Percentiles rank a stretch among this genome's conserved stretches.
Conservation (phyloP, 140 eudicot species). For the Stevia rebaudiana region DNA sequence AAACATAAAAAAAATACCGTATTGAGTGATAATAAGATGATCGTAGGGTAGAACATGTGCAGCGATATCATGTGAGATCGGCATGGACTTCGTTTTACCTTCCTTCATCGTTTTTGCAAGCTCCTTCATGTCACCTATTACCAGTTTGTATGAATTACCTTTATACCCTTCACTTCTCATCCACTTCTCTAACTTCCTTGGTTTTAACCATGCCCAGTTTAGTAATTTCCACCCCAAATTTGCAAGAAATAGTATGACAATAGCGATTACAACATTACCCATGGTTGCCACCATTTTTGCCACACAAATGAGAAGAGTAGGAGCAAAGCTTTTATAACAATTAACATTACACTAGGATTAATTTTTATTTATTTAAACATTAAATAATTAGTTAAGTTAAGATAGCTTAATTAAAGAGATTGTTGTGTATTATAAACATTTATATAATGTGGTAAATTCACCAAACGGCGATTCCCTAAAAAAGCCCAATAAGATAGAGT, state of each 20-base stretch:
- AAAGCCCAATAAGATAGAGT: too few relatives aligned
- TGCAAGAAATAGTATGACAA: not conserved
- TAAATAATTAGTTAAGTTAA: too few relatives aligned
- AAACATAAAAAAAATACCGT: conserved; percentile 18
- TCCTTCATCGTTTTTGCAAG: conserved; percentile 1
- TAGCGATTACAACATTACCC: not conserved
- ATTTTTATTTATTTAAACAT: too few relatives aligned
- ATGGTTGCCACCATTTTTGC: too few relatives aligned
- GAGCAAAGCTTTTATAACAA: conserved; percentile 5
- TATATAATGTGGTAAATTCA: too few relatives aligned
- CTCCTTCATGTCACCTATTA: conserved; percentile 11
- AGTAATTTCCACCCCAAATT: conserved; percentile 10
- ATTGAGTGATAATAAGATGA: conserved; percentile 19
- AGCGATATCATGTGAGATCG: conserved; percentile 2
- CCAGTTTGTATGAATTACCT: conserved; percentile 2
- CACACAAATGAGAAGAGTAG: too few relatives aligned
- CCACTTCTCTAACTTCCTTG: conserved; percentile 13
- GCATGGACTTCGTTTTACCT: conserved; percentile 6
- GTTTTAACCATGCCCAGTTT: conserved; percentile 12
- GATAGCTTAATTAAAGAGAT: too few relatives aligned
- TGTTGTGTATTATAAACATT: too few relatives aligned
- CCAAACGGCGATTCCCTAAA: too few relatives aligned
- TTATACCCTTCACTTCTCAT: conserved; percentile 16
- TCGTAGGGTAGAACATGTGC: conserved; percentile 5
- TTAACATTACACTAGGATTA: too few relatives aligned